These are phyloP conservation scores for Tephrocybe rancida DNA, from an alignment of 768 basidiomycete species.

Conservation along the genomic window DNA sequence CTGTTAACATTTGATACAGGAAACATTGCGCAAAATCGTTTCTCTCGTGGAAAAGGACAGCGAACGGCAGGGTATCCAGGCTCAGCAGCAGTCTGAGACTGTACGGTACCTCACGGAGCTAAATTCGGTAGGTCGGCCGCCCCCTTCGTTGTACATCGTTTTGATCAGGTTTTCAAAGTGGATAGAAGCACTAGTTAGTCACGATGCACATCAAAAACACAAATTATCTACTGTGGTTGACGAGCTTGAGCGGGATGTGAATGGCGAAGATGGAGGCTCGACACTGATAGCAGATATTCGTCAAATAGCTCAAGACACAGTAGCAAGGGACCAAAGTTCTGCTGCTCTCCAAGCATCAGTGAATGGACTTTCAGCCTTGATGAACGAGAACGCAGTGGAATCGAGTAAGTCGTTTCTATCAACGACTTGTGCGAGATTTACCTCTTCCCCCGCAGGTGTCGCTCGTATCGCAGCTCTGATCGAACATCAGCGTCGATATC, in stretches of 20 bases:
- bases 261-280: slow-evolving; percentile 26
- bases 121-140: slow-evolving; percentile 51
- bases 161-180: slow-evolving; percentile 48
- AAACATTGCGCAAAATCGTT: slow-evolving; percentile 44
- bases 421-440: neutral
- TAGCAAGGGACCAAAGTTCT: slow-evolving; percentile 36
- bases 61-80: slow-evolving; percentile 46
- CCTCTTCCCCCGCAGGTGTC: slow-evolving; percentile 1
- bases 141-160: too few species aligned
- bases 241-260: slow-evolving; percentile 57
- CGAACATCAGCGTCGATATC: slow-evolving; percentile 70
- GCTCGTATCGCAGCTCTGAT: slow-evolving; percentile 55
- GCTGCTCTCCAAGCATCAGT: slow-evolving; percentile 41
- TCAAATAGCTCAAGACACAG: slow-evolving; percentile 33
- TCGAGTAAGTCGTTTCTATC: slow-evolving; percentile 13
- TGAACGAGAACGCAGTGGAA: slow-evolving; percentile 23
- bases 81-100: slow-evolving; percentile 73
- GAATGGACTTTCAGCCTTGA: slow-evolving; percentile 33
- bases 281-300: slow-evolving; percentile 39
- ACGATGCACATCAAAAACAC: slow-evolving; percentile 74
- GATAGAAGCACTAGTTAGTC: slow-evolving; percentile 82
- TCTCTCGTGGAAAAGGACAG: slow-evolving; percentile 49
- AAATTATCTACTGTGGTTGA: slow-evolving; percentile 61
- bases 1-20: neutral
- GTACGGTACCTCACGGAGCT: slow-evolving; percentile 80